These are phyloP conservation scores for Vigna radiata DNA, from an alignment of 306 rosid genomes.

Conservation along the genomic window DNA sequence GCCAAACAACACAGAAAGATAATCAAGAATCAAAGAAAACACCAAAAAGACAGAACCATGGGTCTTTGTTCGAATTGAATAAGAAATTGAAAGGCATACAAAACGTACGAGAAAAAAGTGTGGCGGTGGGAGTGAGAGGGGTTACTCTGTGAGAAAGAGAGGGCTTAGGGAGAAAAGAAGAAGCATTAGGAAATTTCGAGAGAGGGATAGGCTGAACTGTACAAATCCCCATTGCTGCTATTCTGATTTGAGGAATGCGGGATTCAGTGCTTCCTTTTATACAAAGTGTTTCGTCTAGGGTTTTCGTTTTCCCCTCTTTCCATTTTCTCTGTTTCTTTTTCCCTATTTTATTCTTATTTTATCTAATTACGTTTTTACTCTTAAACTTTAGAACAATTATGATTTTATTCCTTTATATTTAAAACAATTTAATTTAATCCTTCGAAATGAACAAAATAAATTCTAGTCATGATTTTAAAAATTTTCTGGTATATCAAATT, in stretches of 20 bases:
- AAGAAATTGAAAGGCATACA: slow-evolving; percentile 24
- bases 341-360: too few relatives aligned
- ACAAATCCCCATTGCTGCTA: slow-evolving; percentile 40
- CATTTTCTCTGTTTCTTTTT: background rate
- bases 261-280: slow-evolving; percentile 19
- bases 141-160: slow-evolving; percentile 22
- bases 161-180: slow-evolving; percentile 23
- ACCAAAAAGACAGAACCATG: background rate
- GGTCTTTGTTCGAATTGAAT: slow-evolving; percentile 1
- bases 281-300: slow-evolving; percentile 43
- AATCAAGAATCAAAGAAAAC: background rate
- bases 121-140: slow-evolving; percentile 1
- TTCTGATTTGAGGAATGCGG: background rate
- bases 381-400: too few relatives aligned
- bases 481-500: too few relatives aligned
- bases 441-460: too few relatives aligned
- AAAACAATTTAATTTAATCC: too few relatives aligned
- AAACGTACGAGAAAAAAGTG: slow-evolving; percentile 48
- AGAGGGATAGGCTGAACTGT: slow-evolving; percentile 40
- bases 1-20: too few relatives aligned
- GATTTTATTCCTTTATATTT: too few relatives aligned
- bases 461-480: too few relatives aligned
- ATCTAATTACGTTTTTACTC: too few relatives aligned
- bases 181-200: slow-evolving; percentile 31
- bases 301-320: slow-evolving; percentile 24